A percentile compares a stretch with the other conserved stretches of the same genome.
These are phyloP conservation scores for Colletotrichum echinochloae DNA, from an alignment of 2,329 filamentous ascomycete species.

Conservation along the genomic window DNA sequence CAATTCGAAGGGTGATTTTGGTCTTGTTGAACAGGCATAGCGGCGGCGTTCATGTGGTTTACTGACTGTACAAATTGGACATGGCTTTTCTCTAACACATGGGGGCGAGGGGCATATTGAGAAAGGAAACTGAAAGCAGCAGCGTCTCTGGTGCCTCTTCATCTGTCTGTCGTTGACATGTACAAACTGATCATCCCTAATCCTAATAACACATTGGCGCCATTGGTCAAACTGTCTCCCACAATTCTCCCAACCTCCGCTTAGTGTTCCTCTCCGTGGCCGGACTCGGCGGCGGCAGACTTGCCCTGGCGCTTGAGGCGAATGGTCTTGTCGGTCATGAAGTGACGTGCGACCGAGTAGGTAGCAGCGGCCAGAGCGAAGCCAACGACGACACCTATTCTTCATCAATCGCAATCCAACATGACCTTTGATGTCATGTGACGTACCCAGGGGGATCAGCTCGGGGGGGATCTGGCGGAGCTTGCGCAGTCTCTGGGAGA, in stretches of 20 bases:
- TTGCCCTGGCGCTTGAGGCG: constrained; percentile 80
- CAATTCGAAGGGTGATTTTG: constrained; percentile 42
- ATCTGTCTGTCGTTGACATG: constrained; percentile 41
- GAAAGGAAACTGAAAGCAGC: constrained; percentile 37
- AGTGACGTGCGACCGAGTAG: constrained; percentile 87
- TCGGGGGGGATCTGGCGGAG: constrained; percentile 93
- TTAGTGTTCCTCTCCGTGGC: constrained; percentile 50
- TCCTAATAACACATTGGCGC: constrained; percentile 40
- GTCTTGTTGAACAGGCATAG: constrained; percentile 52
- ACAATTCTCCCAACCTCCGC: constrained; percentile 26
- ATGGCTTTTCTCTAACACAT: constrained; percentile 20
- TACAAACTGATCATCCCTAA: constrained; percentile 41
- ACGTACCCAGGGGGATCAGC: constrained; percentile 92
- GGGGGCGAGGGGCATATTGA: constrained; percentile 24
- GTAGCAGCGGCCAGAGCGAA: constrained; percentile 84
- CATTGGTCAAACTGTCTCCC: constrained; percentile 31
- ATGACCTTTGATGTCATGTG: constrained; percentile 34
- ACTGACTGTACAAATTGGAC: constrained; percentile 37
- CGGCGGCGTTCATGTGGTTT: constrained; percentile 56
- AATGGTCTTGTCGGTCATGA: constrained; percentile 90
- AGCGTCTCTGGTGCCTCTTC: constrained; percentile 36
- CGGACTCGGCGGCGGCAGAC: constrained; percentile 52
- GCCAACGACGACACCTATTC: constrained; percentile 83
- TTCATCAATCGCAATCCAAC: constrained; percentile 12
- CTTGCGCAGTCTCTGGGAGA: constrained; percentile 93